phyloP scores from a whole-genome alignment of 495 filamentous ascomycete genomes.

The Lasiosphaeria hispida region DNA sequence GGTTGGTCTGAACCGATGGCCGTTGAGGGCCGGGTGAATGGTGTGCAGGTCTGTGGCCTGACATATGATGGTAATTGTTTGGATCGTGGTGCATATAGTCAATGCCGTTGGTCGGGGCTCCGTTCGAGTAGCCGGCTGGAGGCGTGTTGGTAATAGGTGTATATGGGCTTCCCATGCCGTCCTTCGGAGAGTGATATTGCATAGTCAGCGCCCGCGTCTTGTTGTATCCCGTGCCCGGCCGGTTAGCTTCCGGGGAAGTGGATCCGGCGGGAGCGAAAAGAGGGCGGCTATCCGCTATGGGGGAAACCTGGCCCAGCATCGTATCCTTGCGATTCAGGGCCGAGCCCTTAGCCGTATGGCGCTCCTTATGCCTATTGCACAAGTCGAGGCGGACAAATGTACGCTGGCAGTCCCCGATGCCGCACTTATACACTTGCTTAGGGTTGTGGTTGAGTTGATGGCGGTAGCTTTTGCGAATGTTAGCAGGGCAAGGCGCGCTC shows the following conservation, averaged over 20 bases:
- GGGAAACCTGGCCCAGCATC: slow-evolving; percentile 58
- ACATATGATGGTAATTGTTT: slow-evolving; percentile 32
- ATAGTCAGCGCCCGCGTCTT: slow-evolving; percentile 46
- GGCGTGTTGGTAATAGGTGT: slow-evolving; percentile 49
- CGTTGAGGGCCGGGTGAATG: slow-evolving; percentile 43
- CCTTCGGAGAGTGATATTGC: slow-evolving; percentile 54
- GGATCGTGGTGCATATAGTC: slow-evolving; percentile 48
- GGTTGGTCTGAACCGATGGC: slow-evolving; percentile 46
- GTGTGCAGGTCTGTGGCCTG: slow-evolving; percentile 37
- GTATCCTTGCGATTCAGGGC: slow-evolving; percentile 90
- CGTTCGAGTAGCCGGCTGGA: slow-evolving; percentile 41
- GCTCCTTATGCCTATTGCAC: slow-evolving; percentile 87
- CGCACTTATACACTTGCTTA: slow-evolving; percentile 94
- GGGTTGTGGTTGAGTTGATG: slow-evolving; percentile 96
- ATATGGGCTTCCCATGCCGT: slow-evolving; percentile 46
- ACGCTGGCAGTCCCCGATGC: slow-evolving; percentile 86
- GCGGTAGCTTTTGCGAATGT: slow-evolving; percentile 54
- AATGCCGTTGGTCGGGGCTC: slow-evolving; percentile 35
- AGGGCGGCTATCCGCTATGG: slow-evolving; percentile 44
- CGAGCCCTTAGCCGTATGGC: slow-evolving; percentile 93
- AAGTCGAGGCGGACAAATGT: slow-evolving; percentile 94
- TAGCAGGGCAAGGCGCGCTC: slow-evolving; percentile 16
- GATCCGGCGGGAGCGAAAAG: slow-evolving; percentile 43
- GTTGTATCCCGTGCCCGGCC: slow-evolving; percentile 41
- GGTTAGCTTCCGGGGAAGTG: slow-evolving; percentile 52